Evolutionary conservation across 495 filamentous ascomycete species (phyloP), one percentile per base, ranked within the genome.

Genomic region (Amorphotheca resinae): DNA sequence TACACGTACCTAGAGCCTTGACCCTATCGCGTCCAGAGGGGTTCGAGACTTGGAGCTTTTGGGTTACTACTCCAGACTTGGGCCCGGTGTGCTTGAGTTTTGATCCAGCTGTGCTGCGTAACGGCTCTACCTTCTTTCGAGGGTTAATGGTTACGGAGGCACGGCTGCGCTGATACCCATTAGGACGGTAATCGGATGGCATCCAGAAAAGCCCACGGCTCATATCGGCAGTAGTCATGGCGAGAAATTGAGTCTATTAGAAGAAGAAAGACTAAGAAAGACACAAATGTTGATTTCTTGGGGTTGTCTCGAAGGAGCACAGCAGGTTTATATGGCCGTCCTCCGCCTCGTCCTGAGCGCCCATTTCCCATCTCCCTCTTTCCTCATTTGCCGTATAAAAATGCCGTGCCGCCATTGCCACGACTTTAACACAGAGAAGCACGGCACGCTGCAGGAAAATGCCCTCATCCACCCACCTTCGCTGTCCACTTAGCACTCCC

Each of bases 241-340:
- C 15, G 38, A 41, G 36, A 38, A 22, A 22, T 38, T 38, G 36
- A 41, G 38, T 14, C 15, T 41, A 41, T 41, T 21, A 41, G 15
- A 3, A 41, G 18, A n/a, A n/a, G n/a, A n/a, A n/a, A 41, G 9
- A 21, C 16, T 8, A 9, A 18, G 14, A 39, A 39, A 9, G 6
- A 26, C 11, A 26, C 22, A 41, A 39, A 26, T 41, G 20, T 22
- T 41, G 22, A 30, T 26, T 30, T 41, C 21, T 26, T 8, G 21
- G 11, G n/a, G 25, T 22, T 3, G 11, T 22, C 15, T 41, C 9
- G 22, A 41, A 41, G 22, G 22, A 41, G 22, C 22, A n/a, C 22
- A 4, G 38, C 11, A 12, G 12, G 15, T 25, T 26, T 41, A 26
- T 25, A 26, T 12, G 8, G 9, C 38, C 22, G 38, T 21, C 15